Evolutionary conservation across 306 rosid genomes (phyloP), one percentile per base, ranked within the genome.

Genomic region (Rubus idaeus): DNA sequence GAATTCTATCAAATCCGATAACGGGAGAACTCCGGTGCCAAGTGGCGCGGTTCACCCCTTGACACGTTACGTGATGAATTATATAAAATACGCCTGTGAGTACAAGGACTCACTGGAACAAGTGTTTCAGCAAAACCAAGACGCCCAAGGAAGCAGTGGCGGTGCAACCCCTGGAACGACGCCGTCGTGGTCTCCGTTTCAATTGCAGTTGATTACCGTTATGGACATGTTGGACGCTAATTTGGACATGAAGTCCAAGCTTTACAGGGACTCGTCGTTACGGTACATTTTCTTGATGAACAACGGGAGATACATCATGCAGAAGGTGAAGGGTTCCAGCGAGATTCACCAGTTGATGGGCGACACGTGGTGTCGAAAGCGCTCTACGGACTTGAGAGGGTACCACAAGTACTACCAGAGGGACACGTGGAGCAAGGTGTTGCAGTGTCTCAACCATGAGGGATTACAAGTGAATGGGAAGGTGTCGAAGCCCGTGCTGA

Each of bases 61-160:
- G 70, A 88, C 91, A 35, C 97, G 98, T 6, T 91, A 93, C 79
- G 88, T 93, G 2, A 84, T 93, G 96, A 93, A 93, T 56, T 93
- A 93, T 66, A 82, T 93, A 5, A 84, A 91, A 72, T 91, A 91
- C 76, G 89, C 89, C 3, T 89, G 96, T 75, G 98, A 89, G 86
- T 93, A 93, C 78, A 91, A 78, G 53, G 88, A 83, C 51, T 78
- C 98, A 1, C 60, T 91, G 49, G 92, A 89, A 75, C 86, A 93
- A 39, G 87, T 90, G 6, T 88, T 93, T 57, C 71, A 53, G 20
- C 84, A 81, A 8, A 68, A 75, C 75, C 52, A 69, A 0, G 45
- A 40, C 11, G 5, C 30, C 18, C 8, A 73, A 18, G 76, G 26
- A 4, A 73, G 35, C 10, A 20, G 56, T 14, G 58, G 81, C 35